Conservation (phyloP, 371 early-diverging fungal species). For the Zancudomyces culisetae region DNA sequence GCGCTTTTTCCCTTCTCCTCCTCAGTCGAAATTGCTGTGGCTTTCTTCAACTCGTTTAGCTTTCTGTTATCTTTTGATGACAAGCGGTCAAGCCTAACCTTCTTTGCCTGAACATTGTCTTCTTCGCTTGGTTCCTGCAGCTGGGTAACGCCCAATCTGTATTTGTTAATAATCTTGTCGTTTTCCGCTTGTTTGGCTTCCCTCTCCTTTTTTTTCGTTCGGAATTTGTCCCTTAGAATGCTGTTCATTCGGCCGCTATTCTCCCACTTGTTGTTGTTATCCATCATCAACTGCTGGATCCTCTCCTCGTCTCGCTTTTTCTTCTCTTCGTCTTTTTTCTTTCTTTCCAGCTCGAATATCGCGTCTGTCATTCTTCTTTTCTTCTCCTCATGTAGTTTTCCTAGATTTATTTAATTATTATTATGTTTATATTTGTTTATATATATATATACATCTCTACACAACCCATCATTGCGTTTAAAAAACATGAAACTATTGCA, state of each 20-base stretch:
- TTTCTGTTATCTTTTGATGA: slow-evolving; percentile 3
- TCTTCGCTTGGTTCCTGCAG: background rate
- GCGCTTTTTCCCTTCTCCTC: too few relatives aligned
- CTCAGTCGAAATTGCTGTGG: slow-evolving; percentile 14
- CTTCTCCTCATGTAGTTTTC: slow-evolving; percentile 9
- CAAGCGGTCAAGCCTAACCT: background rate
- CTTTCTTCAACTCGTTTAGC: background rate
- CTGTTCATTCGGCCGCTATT: slow-evolving; percentile 60
- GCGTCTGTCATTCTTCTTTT: slow-evolving; percentile 1
- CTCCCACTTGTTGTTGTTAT: slow-evolving; percentile 31
- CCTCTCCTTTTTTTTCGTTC: slow-evolving; percentile 20
- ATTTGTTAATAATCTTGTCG: background rate
- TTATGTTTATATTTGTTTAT: too few relatives aligned
- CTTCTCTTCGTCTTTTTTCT: slow-evolving; percentile 27
- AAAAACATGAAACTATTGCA: background rate
- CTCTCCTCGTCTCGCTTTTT: slow-evolving; percentile 41
- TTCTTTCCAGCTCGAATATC: background rate
- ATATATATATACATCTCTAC: too few relatives aligned
- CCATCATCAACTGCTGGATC: slow-evolving; percentile 41
- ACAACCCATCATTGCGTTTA: background rate
- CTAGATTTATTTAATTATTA: too few relatives aligned
- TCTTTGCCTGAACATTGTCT: background rate
- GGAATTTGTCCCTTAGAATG: slow-evolving; percentile 42
- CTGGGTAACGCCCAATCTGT: background rate
- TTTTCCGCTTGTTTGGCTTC: background rate